Percentiles rank a stretch among this genome's conserved stretches.
phyloP scores from a whole-genome alignment of 1,284 basidiomycete species.

The Cutaneotrichosporon cutaneum region DNA sequence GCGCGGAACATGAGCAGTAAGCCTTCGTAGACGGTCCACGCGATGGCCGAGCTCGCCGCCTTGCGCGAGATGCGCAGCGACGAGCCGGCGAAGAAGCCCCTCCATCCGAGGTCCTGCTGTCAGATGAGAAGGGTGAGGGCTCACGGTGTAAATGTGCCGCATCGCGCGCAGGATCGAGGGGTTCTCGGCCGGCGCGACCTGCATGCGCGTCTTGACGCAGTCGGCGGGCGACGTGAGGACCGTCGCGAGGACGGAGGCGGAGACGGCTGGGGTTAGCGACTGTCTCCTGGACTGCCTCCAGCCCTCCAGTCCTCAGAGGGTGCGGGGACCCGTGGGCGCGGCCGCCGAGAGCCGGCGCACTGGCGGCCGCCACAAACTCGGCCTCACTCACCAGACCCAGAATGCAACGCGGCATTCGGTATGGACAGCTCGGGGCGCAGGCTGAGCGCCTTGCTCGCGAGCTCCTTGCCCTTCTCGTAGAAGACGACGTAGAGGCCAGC shows the following conservation, averaged over 20 bases:
- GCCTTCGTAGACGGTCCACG: constrained; percentile 89
- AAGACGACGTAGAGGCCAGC: constrained; percentile 89
- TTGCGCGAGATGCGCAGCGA: constrained; percentile 80
- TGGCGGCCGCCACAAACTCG: no score
- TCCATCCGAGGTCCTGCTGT: constrained; percentile 67
- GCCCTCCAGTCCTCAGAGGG: constrained; percentile 6
- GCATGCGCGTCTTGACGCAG: constrained; percentile 89
- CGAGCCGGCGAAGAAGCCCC: constrained; percentile 81
- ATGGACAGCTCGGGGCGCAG: constrained; percentile 24
- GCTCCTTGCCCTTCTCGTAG: constrained; percentile 80
- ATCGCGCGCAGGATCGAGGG: constrained; percentile 67
- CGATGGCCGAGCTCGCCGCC: constrained; percentile 83
- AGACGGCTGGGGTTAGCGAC: constrained; percentile 56
- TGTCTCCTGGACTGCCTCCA: constrained; percentile 35
- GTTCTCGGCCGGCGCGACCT: constrained; percentile 73
- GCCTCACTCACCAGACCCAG: constrained; percentile 38
- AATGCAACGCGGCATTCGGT: constrained; percentile 50
- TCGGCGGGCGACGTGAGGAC: constrained; percentile 84
- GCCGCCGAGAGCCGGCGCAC: not conserved
- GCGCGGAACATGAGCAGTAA: constrained; percentile 58
- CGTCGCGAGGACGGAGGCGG: constrained; percentile 76
- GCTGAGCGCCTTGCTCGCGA: constrained; percentile 49
- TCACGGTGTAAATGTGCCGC: constrained; percentile 65
- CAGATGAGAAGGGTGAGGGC: constrained; percentile 33
- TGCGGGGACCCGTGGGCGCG: no score